A percentile compares a stretch with the other conserved stretches of the same genome.
These are phyloP conservation scores for Fusarium vanettenii DNA, from an alignment of 2,329 filamentous ascomycete species.

Conservation along the genomic window DNA sequence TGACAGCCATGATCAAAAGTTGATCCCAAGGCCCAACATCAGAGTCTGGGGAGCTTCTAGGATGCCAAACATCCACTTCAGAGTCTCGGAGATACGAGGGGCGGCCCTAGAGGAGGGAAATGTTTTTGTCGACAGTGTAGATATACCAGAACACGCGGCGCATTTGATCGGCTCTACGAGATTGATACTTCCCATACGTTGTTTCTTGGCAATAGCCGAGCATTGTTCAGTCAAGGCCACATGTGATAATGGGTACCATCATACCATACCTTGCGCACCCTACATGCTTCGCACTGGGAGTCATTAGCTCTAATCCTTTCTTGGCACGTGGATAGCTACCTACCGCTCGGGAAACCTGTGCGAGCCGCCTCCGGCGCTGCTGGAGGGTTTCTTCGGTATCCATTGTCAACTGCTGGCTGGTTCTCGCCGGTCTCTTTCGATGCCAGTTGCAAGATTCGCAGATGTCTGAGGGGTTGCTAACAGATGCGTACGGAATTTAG, in stretches of 20 bases:
- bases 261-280: slow-evolving; percentile 5
- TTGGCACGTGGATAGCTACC: background rate
- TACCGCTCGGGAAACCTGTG: slow-evolving; percentile 8
- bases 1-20: background rate
- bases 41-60: background rate
- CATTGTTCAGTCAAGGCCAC: background rate
- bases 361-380: slow-evolving; percentile 4
- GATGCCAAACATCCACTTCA: background rate
- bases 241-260: background rate
- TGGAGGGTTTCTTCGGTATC: slow-evolving; percentile 5
- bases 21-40: background rate
- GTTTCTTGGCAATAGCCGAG: slow-evolving; percentile 5
- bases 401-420: background rate
- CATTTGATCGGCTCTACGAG: slow-evolving; percentile 1
- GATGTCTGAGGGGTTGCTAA: background rate
- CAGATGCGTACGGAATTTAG: background rate
- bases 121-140: background rate
- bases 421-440: background rate
- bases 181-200: slow-evolving; percentile 1
- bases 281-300: slow-evolving; percentile 3
- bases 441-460: background rate
- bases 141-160: background rate
- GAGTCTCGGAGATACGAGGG: background rate
- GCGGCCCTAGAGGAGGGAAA: slow-evolving; percentile 1
- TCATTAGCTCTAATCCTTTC: background rate